Base-by-base conservation (phyloP, 2,329 filamentous ascomycete genomes). In the Ramularia endophylla region DNA sequence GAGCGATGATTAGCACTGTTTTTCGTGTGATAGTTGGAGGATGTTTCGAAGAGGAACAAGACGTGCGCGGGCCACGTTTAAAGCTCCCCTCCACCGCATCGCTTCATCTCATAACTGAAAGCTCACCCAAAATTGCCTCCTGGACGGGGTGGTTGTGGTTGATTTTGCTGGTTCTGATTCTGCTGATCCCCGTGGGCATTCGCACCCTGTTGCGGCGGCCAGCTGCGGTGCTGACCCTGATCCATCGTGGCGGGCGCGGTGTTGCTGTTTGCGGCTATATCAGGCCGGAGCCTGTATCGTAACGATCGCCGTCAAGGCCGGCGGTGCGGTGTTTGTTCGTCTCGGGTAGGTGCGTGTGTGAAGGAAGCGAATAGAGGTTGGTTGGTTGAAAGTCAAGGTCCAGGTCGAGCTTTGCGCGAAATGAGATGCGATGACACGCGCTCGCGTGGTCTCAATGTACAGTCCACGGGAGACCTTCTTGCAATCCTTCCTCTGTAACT, bases 111-210 rank as follows among this genome's bases (percentile, higher is more conserved):
- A 18, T 25, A 22, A 37, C 8, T 6, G 19, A 18, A 22, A 11
- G 55, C 58, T 48, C 53, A 62, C 59, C 56, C 56, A 50, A 52
- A 61, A 13, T 36, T 40, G 15, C 41, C 45, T 13, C 53, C 56
- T 38, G 47, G 47, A 33, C 58, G 47, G 20, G 51, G 53, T 34
- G 50, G 43, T 46, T 57, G 54, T 27, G 55, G 47, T 41, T 56
- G 56, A 41, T 34, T 39, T 32, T 52, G 51, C 40, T 57, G 48
- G n/a, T 35, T 40, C 35, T 48, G 49, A 8, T 41, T 48, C 22
- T 25, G 22, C 22, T 25, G 22, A 33, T 45, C 42, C 35, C 48
- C 49, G 50, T 58, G 54, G 45, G 51, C 46, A 45, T 40, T 52
- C 30, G 50, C 48, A 40, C 51, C 46, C 31, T 52, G 50, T 43